phyloP scores from a whole-genome alignment of 2,329 filamentous ascomycete genomes.

The Gnomoniopsis sp. region DNA sequence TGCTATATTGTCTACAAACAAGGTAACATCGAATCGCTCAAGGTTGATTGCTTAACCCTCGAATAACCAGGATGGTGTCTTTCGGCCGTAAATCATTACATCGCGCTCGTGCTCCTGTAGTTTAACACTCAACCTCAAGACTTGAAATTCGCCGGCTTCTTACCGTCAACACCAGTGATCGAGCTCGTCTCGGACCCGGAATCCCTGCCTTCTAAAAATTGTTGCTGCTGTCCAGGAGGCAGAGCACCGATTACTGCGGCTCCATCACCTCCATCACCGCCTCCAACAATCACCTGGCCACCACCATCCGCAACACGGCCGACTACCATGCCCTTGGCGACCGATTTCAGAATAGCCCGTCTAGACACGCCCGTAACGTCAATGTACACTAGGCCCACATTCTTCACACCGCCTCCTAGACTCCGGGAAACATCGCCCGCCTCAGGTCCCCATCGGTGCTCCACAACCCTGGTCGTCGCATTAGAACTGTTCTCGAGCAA shows the following conservation, averaged over 20 bases:
- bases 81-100: neutral
- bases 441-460: constrained; percentile 85
- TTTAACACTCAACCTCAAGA: constrained; percentile 9
- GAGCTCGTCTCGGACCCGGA: constrained; percentile 22
- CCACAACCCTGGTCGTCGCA: constrained; percentile 81
- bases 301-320: constrained; percentile 73
- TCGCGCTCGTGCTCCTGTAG: neutral
- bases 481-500: constrained; percentile 70
- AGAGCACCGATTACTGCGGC: constrained; percentile 9
- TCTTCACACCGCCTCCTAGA: constrained; percentile 85
- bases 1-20: neutral
- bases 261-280: constrained; percentile 42
- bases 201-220: constrained; percentile 24
- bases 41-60: neutral
- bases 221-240: constrained; percentile 16
- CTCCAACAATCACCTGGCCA: constrained; percentile 70
- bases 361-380: constrained; percentile 91
- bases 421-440: constrained; percentile 74
- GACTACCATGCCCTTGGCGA: constrained; percentile 94
- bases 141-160: constrained; percentile 9
- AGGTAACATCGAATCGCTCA: no score
- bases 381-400: constrained; percentile 95
- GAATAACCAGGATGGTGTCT: no score
- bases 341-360: constrained; percentile 85
- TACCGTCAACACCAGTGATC: constrained; percentile 9